Evolutionary conservation across 257 asterid genomes (phyloP).

Genomic region (Knoxia roxburghii): DNA sequence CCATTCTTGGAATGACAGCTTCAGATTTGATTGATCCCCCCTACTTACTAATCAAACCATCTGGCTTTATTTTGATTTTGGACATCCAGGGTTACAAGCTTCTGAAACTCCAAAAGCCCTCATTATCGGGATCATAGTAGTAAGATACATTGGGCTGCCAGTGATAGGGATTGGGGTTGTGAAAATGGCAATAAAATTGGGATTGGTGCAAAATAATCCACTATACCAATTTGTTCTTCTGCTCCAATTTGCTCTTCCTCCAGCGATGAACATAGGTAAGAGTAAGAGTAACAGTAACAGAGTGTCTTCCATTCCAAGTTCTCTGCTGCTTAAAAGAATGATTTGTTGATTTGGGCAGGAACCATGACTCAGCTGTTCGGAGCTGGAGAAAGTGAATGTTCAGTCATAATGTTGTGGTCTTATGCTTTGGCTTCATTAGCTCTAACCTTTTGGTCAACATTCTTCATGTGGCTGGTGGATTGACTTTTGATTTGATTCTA

Average conservation of each 20-base stretch:
- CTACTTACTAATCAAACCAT: not conserved
- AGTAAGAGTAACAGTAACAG: too few relatives aligned
- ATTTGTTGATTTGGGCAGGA: slow-evolving; percentile 29
- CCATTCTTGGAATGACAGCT: not conserved
- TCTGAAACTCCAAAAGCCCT: slow-evolving; percentile 49
- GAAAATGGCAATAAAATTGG: slow-evolving; percentile 51
- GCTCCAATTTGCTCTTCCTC: slow-evolving; percentile 82
- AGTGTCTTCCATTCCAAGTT: too few relatives aligned
- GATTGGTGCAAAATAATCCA: slow-evolving; percentile 51
- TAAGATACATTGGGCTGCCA: slow-evolving; percentile 63
- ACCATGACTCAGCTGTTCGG: slow-evolving; percentile 77
- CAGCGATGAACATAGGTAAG: slow-evolving; percentile 87
- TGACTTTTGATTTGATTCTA: not conserved
- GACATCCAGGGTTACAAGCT: slow-evolving; percentile 52
- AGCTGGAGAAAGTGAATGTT: slow-evolving; percentile 78
- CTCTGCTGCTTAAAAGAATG: too few relatives aligned
- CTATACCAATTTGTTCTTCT: slow-evolving; percentile 68
- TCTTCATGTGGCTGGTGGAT: slow-evolving; percentile 61
- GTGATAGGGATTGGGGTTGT: slow-evolving; percentile 57
- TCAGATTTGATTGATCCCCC: not conserved
- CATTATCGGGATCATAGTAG: slow-evolving; percentile 49
- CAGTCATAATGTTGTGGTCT: slow-evolving; percentile 73
- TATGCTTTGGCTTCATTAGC: slow-evolving; percentile 64
- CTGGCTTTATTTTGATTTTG: not conserved
- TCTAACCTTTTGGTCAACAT: slow-evolving; percentile 66